Percentiles rank a stretch among this genome's conserved stretches.
These are phyloP conservation scores for Leccinum rimulosum DNA, from an alignment of 768 basidiomycete genomes.

Conservation along the genomic window DNA sequence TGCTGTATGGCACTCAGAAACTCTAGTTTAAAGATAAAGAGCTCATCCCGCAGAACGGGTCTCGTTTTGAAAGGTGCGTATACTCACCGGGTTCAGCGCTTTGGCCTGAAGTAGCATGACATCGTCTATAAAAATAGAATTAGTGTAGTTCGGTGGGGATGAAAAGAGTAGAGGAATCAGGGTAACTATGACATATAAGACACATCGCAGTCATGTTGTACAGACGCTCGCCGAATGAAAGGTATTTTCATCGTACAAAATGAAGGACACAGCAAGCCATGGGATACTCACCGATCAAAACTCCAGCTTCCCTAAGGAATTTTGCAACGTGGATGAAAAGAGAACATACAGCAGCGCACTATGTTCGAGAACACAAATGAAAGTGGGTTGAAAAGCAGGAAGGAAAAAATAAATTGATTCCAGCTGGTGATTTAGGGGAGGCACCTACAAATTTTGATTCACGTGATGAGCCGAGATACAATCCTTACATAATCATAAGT, in stretches of 20 bases:
- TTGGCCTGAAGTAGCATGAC: not conserved
- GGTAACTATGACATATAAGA: slow-evolving; percentile 88
- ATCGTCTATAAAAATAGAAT: slow-evolving; percentile 9
- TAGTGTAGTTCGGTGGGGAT: slow-evolving; percentile 1
- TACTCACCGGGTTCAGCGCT: slow-evolving; percentile 6
- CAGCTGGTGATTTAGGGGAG: slow-evolving; percentile 11
- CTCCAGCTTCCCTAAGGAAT: not conserved
- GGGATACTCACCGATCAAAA: slow-evolving; percentile 7
- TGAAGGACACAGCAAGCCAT: not conserved
- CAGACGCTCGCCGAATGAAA: slow-evolving; percentile 46
- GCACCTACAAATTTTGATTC: not conserved
- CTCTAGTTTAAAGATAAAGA: slow-evolving; percentile 84
- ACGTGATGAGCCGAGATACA: not conserved
- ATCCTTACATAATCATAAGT: no score
- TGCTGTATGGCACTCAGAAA: slow-evolving; percentile 71
- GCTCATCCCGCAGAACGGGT: slow-evolving; percentile 47
- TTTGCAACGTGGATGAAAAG: not conserved
- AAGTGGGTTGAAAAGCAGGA: not conserved
- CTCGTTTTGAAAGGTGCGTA: not conserved
- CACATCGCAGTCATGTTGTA: slow-evolving; percentile 48
- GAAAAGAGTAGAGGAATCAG: slow-evolving; percentile 54
- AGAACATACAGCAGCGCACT: not conserved
- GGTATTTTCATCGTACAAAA: slow-evolving; percentile 52
- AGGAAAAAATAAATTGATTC: not conserved
- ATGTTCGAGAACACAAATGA: not conserved